A percentile compares a stretch with the other conserved stretches of the same genome.
phyloP scores from a whole-genome alignment of 2,329 filamentous ascomycete genomes.

The Sporothrix pseudoabietina region DNA sequence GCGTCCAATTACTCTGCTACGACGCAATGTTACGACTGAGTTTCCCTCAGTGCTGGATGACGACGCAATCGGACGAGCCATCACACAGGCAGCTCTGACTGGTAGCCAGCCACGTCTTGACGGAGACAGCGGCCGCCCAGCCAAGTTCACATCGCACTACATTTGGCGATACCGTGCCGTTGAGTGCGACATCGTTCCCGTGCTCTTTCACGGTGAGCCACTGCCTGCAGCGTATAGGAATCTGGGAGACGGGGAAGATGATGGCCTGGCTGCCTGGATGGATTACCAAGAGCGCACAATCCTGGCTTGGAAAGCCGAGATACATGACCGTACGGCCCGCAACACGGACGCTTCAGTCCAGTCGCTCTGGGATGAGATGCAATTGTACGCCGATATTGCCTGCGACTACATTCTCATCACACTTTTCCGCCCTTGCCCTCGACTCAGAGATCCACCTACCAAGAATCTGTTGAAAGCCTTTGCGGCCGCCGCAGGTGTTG shows the following conservation, averaged over 20 bases:
- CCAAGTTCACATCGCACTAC: slow-evolving; percentile 26
- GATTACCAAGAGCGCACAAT: slow-evolving; percentile 22
- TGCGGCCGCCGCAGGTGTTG: slow-evolving; percentile 24
- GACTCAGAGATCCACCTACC: slow-evolving; percentile 14
- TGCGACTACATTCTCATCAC: slow-evolving; percentile 28
- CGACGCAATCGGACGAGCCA: neutral
- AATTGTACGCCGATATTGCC: slow-evolving; percentile 27
- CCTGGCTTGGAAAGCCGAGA: slow-evolving; percentile 22
- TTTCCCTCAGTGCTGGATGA: slow-evolving; percentile 20
- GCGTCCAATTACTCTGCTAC: slow-evolving; percentile 23
- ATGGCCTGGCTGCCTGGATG: slow-evolving; percentile 13
- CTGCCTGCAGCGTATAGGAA: neutral
- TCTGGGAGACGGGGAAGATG: neutral
- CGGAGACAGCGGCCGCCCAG: neutral
- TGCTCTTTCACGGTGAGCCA: slow-evolving; percentile 28
- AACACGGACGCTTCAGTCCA: slow-evolving; percentile 1
- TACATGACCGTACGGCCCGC: slow-evolving; percentile 21
- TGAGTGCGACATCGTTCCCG: slow-evolving; percentile 26
- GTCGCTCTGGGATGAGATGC: slow-evolving; percentile 29
- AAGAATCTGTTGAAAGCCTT: slow-evolving; percentile 25
- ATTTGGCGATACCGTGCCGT: slow-evolving; percentile 25
- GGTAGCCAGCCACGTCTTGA: neutral
- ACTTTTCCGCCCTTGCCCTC: slow-evolving; percentile 27
- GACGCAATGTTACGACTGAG: slow-evolving; percentile 22
- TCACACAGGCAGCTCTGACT: neutral